Evolutionary conservation across 1,284 basidiomycete species (phyloP), one percentile per base, ranked within the genome.

Genomic region (Anthracocystis panici-leucophaei): DNA sequence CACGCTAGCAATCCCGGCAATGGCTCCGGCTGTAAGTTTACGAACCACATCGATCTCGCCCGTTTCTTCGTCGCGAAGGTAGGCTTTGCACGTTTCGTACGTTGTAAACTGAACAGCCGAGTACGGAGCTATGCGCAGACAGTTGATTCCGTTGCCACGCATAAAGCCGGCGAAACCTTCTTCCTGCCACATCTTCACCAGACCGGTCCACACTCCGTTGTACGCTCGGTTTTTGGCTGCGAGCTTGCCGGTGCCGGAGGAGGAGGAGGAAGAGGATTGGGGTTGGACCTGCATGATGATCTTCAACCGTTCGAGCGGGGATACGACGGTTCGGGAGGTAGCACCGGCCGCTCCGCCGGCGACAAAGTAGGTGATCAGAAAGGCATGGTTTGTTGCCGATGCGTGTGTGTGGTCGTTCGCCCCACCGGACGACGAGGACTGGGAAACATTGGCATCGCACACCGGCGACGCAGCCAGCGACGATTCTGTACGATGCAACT

Each of bases 41-140:
- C 91, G 91, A 1, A 92, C 91, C 35, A 93, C 94, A 85, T 94
- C 93, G 12, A 97, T 88, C 72, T 91, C 89, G 80, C 87, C 90
- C 18, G 23, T 41, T 18, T 49, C 42, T 9, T n/a, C 46, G 14
- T 63, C 49, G 27, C 66, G 51, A 6, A 70, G 38, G 31, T 54
- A 65, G 86, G 91, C 92, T 87, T 97, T 97, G 71, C 95, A 87
- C 72, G 92, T 90, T 83, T 97, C 94, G 69, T 88, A 89, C 12
- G 94, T 92, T 0, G 93, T 93, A 85, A 97, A 97, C 84, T 97
- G 95, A 18, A 97, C 92, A 23, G 93, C 92, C 72, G 91, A 92
- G 82, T 88, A 89, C 10, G 88, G 88, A 64, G 93, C 90, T 76
- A 94, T 94, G 58, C 95, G 90, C 75, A 97, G 85, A 85, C 95